These are phyloP conservation scores for Albophoma yamanashiensis DNA, from an alignment of 2,329 filamentous ascomycete species.

Conservation along the genomic window DNA sequence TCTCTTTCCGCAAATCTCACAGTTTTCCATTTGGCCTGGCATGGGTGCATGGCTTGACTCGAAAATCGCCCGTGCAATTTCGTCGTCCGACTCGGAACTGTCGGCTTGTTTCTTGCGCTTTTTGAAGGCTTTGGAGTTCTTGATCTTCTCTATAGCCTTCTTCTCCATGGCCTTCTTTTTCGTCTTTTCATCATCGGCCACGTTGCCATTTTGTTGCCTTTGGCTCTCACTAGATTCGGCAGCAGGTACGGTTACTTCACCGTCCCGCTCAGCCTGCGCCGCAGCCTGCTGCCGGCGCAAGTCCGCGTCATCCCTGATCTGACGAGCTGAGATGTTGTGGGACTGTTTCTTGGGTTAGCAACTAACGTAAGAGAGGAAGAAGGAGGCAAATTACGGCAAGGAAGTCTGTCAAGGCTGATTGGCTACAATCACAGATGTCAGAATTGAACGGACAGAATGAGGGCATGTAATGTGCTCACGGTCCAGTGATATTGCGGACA, in stretches of 20 bases:
- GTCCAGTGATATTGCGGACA: slow-evolving; percentile 25
- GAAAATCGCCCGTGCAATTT: slow-evolving; percentile 37
- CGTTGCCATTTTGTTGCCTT: slow-evolving; percentile 17
- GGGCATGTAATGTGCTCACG: slow-evolving; percentile 16
- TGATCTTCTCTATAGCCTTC: slow-evolving; percentile 49
- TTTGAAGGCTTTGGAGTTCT: slow-evolving; percentile 47
- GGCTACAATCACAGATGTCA: slow-evolving; percentile 16
- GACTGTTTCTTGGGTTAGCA: slow-evolving; percentile 32
- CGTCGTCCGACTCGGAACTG: slow-evolving; percentile 37
- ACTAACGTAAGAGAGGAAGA: background rate
- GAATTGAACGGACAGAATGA: background rate
- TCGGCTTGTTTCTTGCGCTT: slow-evolving; percentile 32
- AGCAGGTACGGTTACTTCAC: slow-evolving; percentile 8
- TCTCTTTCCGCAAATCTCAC: slow-evolving; percentile 71
- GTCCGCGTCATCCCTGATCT: slow-evolving; percentile 41
- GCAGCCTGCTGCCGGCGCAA: slow-evolving; percentile 31
- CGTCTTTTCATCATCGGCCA: slow-evolving; percentile 11
- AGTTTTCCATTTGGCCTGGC: slow-evolving; percentile 85
- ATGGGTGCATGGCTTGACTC: slow-evolving; percentile 38
- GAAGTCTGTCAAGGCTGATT: slow-evolving; percentile 44
- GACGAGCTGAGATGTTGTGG: slow-evolving; percentile 58
- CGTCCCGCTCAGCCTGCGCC: slow-evolving; percentile 9
- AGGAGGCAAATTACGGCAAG: slow-evolving; percentile 28
- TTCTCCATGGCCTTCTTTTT: slow-evolving; percentile 36
- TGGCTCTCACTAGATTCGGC: slow-evolving; percentile 13